Base-by-base conservation (phyloP, 2,329 filamentous ascomycete genomes). In the Monosporascus sp. region DNA sequence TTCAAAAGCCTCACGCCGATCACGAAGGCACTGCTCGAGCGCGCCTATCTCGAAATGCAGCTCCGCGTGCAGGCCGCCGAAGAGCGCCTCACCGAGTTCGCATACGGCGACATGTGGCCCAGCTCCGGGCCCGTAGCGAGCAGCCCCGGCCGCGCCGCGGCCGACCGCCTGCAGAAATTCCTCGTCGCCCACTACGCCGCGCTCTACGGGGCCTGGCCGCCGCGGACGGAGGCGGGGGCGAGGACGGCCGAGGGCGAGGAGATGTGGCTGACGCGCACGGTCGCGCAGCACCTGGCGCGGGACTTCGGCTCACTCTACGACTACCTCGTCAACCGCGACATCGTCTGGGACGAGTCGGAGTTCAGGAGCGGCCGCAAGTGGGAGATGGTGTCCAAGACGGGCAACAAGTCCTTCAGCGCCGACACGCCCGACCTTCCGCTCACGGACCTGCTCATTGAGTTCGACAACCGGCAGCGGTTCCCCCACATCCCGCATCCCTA, bases 281-380 rank as follows among this genome's bases (percentile, higher is more conserved):
- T 87, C 19, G 77, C 77, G 1, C 75, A 78, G 47, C 73, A 73
- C 3, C 66, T 90, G n/a, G 83, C 87, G 58, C 74, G 73, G 34
- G 86, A 89, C 59, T 88, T 90, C 61, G 82, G 83, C 2, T 81
- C 83, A 0, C 71, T 90, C 2, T 90, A 90, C 61, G 85, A 89
- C 61, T 88, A 87, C 57, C 72, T 89, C 1, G 85, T 90, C 17
- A 81, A 89, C 65, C 78, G 84, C 5, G 82, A 87, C 47, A 78
- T 88, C 5, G 66, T 79, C 0, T 90, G 86, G 84, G 84, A 86
- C 52, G 78, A 78, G 20, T 79, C 78, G 0, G 84, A 87, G 62
- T 81, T 81, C 48, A 74, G 82, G 0, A 78, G 80, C 3, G 79
- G 80, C 19, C 79, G 83, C 41, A 87, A 86, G 63, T 87, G 84